Conservation (phyloP, 2,329 filamentous ascomycete species). For the Fusarium solani-melongenae region DNA sequence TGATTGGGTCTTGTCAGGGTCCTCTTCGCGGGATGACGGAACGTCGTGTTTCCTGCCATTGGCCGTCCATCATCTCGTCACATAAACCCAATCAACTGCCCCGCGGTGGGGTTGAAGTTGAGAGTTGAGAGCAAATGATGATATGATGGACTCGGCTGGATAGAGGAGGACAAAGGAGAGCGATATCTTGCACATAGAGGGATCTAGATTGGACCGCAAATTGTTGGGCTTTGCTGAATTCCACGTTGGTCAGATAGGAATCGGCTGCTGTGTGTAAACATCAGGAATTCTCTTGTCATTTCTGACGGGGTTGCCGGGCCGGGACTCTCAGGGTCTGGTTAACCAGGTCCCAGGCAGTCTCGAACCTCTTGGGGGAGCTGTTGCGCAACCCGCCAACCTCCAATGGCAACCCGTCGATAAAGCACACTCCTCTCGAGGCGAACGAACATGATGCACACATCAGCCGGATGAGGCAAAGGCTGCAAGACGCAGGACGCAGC, state of each 20-base stretch:
- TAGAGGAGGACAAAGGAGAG: not conserved
- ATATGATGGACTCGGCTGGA: constrained; percentile 19
- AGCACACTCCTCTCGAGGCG: constrained; percentile 17
- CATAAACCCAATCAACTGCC: constrained; percentile 13
- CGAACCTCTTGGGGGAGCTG: constrained; percentile 16
- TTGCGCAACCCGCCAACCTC: constrained; percentile 11
- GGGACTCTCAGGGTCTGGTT: constrained; percentile 14
- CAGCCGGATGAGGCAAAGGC: not conserved
- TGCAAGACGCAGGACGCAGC: not conserved
- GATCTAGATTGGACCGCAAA: not conserved
- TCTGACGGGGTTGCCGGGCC: constrained; percentile 34
- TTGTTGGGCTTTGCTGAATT: not conserved
- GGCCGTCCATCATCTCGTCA: constrained; percentile 10
- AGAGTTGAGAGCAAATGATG: constrained; percentile 11
- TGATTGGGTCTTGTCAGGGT: constrained; percentile 36
- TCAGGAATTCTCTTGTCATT: constrained; percentile 22
- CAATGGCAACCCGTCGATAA: constrained; percentile 26
- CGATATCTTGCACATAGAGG: not conserved
- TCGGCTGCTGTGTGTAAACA: not conserved
- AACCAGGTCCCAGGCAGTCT: constrained; percentile 19
- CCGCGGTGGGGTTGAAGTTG: constrained; percentile 36
- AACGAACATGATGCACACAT: constrained; percentile 7
- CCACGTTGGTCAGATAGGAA: not conserved
- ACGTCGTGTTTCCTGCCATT: constrained; percentile 25
- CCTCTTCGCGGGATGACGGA: constrained; percentile 24